Evolutionary conservation across 1,284 basidiomycete genomes (phyloP), one percentile per base, ranked within the genome.

Genomic region (Leucoagaricus sp.): DNA sequence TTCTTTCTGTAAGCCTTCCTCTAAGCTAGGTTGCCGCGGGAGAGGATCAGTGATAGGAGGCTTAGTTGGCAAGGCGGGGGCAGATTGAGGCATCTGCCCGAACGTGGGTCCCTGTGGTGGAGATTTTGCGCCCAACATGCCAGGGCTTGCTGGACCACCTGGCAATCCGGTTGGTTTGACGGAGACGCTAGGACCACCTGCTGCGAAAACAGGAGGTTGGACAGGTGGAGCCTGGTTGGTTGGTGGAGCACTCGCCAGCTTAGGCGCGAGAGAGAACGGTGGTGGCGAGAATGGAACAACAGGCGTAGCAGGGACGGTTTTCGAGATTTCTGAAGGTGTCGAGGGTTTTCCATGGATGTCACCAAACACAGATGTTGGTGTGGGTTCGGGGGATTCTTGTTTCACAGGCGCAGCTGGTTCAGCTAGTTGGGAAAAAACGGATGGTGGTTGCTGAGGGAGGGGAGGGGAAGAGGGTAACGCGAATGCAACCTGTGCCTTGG

Each of bases 1-100:
- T 64, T 89, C 86, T 17, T 75, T 72, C 65, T 87, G 84, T 78
- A 90, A 80, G 10, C 84, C 85, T 48, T 83, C 76, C 55, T 82
- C 80, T 46, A 77, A 33, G 15, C 2, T 9, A 19, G 29, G 15
- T n/a, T 31, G 25, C 29, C 41, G 42, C 15, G 56, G 33, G 42
- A 47, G 42, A 3, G 52, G 23, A 25, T 33, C 45, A 8, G 57
- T 40, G n/a, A n/a, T n/a, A n/a, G n/a, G n/a, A n/a, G n/a, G 26
- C 36, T 53, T 57, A 28, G 5, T 34, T 31, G 53, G 21, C 12
- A 26, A 9, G 17, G 46, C 26, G 6, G 23, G 31, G 21, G 40
- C 40, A 7, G 19, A 21, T 9, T 8, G 40, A 6, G 40, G 3
- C 40, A 12, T 13, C 23, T 41, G 40, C 19, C 19, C 23, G 19